Evolutionary conservation across 768 basidiomycete species (phyloP).

Genomic region (Cystobasidium ongulense): DNA sequence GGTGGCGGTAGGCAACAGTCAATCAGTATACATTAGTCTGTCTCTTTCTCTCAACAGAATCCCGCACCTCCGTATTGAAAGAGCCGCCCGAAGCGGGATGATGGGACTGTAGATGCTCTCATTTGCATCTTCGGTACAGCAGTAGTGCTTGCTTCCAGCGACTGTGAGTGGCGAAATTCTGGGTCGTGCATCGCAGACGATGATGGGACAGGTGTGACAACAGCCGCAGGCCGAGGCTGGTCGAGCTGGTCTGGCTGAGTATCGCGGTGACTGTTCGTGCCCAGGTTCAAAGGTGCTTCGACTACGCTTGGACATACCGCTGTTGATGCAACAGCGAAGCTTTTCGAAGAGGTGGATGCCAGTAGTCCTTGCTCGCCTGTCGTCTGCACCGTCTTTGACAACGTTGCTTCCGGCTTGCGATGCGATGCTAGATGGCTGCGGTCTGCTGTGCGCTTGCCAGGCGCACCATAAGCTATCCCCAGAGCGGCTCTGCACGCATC

Average conservation of each 20-base stretch:
- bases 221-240: too few relatives aligned
- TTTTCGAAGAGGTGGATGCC: too few relatives aligned
- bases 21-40: not conserved
- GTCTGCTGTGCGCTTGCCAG: too few relatives aligned
- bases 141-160: not conserved
- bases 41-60: not conserved
- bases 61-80: conserved; percentile 30
- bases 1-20: not conserved
- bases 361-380: too few relatives aligned
- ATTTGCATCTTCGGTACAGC: not conserved
- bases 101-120: conserved; percentile 19
- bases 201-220: too few relatives aligned
- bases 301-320: too few relatives aligned
- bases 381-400: too few relatives aligned
- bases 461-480: not conserved
- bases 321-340: too few relatives aligned
- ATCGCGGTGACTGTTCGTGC: too few relatives aligned
- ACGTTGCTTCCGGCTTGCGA: not conserved
- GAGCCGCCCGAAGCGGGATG: conserved; percentile 24
- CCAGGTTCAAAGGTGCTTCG: too few relatives aligned
- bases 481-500: not conserved
- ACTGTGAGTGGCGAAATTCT: not conserved
- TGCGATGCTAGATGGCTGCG: not conserved
- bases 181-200: not conserved
- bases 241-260: too few relatives aligned